A percentile compares a stretch with the other conserved stretches of the same genome.
Conservation (phyloP, 73 alveolate genomes). For the Paramecium octaurelia region DNA sequence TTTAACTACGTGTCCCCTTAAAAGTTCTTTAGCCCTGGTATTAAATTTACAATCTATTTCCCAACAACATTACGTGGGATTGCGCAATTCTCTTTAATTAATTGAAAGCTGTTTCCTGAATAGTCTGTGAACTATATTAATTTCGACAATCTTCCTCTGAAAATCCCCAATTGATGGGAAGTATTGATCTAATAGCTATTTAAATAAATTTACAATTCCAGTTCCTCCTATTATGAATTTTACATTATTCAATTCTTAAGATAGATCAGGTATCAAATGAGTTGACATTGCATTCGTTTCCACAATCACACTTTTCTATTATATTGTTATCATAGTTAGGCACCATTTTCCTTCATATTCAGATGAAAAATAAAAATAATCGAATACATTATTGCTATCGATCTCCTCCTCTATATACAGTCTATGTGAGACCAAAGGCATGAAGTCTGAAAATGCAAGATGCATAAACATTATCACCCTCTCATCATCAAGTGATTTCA, state of each 20-base stretch:
- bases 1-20: not conserved
- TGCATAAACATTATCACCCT: not conserved
- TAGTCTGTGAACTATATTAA: not conserved
- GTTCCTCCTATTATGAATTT: not conserved
- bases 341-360: not conserved
- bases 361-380: not conserved
- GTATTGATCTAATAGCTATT: not conserved
- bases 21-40: not conserved
- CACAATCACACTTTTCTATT: not conserved
- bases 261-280: not conserved
- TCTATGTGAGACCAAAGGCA: not conserved
- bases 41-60: not conserved
- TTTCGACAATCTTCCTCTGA: not conserved
- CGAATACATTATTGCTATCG: not conserved
- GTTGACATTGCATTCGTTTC: not conserved
- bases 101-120: not conserved
- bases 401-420: not conserved
- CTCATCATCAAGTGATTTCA: not conserved
- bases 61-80: not conserved
- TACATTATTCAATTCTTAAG: not conserved
- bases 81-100: not conserved
- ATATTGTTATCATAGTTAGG: not conserved
- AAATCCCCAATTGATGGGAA: not conserved
- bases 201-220: not conserved
- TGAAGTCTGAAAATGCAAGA: not conserved